These are phyloP conservation scores for Coffea humblotiana DNA, from an alignment of 305 asterid species.

Conservation along the genomic window DNA sequence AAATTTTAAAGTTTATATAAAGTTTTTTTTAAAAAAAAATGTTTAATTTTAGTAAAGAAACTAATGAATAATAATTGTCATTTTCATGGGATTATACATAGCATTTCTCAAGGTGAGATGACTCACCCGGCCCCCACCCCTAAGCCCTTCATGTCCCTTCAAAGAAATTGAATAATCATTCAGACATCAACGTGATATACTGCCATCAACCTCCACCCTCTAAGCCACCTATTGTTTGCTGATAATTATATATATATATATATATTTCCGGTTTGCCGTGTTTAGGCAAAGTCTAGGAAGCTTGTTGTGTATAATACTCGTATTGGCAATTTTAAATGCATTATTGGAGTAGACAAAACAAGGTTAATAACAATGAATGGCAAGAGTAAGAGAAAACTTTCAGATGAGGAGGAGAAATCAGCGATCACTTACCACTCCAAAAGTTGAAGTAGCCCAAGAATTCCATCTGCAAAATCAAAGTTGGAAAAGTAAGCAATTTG, in stretches of 20 bases:
- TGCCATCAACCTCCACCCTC: too few species aligned
- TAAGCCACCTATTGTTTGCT: background rate
- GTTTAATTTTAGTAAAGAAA: too few species aligned
- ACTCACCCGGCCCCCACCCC: too few species aligned
- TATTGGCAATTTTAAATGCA: background rate
- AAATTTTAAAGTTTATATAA: too few species aligned
- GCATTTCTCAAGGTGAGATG: too few species aligned
- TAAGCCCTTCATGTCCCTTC: too few species aligned
- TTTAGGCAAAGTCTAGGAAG: background rate
- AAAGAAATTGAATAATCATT: background rate
- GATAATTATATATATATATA: too few species aligned
- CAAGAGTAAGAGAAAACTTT: background rate
- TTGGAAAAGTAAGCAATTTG: background rate
- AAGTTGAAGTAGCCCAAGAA: conserved; percentile 53
- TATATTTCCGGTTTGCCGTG: background rate
- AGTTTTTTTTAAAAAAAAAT: too few species aligned
- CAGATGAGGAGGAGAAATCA: too few species aligned
- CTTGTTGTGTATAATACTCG: background rate
- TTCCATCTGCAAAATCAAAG: conserved; percentile 47
- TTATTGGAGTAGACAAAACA: background rate
- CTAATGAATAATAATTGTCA: too few species aligned
- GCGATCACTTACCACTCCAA: conserved; percentile 51
- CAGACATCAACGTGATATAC: too few species aligned
- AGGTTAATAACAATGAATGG: background rate
- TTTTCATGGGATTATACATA: too few species aligned